Evolutionary conservation across 108 stramenopile species (phyloP).

Genomic region (Nitzschia putrida): DNA sequence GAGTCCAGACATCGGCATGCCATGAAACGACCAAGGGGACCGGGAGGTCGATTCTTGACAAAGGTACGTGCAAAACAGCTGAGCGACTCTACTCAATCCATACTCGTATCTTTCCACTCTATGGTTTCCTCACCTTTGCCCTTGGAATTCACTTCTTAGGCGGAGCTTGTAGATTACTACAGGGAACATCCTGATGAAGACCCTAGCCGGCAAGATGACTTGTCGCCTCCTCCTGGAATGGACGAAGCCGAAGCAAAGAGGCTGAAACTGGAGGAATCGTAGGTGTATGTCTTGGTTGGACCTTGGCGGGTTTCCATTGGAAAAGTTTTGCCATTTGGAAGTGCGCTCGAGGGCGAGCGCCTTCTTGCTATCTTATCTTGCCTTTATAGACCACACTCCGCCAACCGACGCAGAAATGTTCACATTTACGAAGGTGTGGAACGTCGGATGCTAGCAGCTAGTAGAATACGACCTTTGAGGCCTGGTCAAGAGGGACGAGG

Average conservation of each 20-base stretch:
- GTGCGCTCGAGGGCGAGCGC: too few relatives aligned
- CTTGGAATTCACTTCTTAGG: slow-evolving; percentile 8
- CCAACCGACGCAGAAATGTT: too few relatives aligned
- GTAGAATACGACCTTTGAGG: too few relatives aligned
- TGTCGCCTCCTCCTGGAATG: not conserved
- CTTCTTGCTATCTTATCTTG: too few relatives aligned
- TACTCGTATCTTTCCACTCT: too few relatives aligned
- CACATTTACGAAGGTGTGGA: too few relatives aligned
- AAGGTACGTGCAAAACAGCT: slow-evolving; percentile 47
- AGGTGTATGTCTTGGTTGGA: not conserved
- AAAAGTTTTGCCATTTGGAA: too few relatives aligned
- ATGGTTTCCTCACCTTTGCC: not conserved
- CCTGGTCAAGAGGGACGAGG: too few relatives aligned
- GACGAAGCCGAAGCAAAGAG: not conserved
- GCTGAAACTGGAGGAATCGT: not conserved
- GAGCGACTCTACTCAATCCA: too few relatives aligned
- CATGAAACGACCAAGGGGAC: slow-evolving; percentile 78
- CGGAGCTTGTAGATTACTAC: slow-evolving; percentile 56
- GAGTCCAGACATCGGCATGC: slow-evolving; percentile 83
- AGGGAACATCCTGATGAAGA: slow-evolving; percentile 55
- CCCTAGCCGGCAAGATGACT: slow-evolving; percentile 25
- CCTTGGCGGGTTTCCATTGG: too few relatives aligned
- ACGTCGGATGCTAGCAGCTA: too few relatives aligned
- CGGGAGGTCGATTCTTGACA: slow-evolving; percentile 84
- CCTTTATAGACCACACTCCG: too few relatives aligned